phyloP scores from a whole-genome alignment of 1,284 basidiomycete genomes.

The Waitea zeae region DNA sequence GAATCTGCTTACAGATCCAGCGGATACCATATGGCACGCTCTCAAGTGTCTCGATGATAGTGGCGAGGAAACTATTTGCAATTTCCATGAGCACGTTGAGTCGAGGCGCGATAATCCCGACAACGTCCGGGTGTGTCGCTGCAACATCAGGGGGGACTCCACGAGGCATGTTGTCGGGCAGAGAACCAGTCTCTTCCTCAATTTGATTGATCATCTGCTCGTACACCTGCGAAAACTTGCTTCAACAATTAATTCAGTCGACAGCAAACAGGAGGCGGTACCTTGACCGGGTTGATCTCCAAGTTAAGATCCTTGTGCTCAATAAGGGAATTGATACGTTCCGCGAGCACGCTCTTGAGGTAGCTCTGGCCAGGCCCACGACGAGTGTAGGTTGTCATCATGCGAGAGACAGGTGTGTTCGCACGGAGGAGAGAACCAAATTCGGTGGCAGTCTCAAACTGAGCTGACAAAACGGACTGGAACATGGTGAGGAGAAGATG shows the following conservation, averaged over 20 bases:
- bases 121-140: conserved; percentile 84
- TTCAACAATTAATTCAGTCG: no score
- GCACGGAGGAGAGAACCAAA: conserved; percentile 94
- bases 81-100: conserved; percentile 99
- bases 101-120: conserved; percentile 91
- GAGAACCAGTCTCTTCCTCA: conserved; percentile 84
- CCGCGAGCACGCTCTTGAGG: conserved; percentile 89
- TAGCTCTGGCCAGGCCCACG: conserved; percentile 96
- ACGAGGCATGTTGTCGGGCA: conserved; percentile 80
- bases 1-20: conserved; percentile 99
- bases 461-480: conserved; percentile 91
- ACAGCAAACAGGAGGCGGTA: conserved; percentile 19
- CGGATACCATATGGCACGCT: conserved; percentile 96
- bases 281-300: conserved; percentile 98
- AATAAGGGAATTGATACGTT: conserved; percentile 94
- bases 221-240: conserved; percentile 73
- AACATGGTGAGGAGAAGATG: conserved; percentile 98
- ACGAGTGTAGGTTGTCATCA: conserved; percentile 99
- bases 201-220: conserved; percentile 98
- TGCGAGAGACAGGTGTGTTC: conserved; percentile 96
- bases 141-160: conserved; percentile 92
- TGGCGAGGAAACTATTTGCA: conserved; percentile 89
- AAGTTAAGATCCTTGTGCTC: conserved; percentile 97
- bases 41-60: conserved; percentile 98
- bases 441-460: conserved; percentile 96